These are phyloP conservation scores for Teratosphaeria nubilosa DNA, from an alignment of 2,329 filamentous ascomycete genomes.

Conservation along the genomic window DNA sequence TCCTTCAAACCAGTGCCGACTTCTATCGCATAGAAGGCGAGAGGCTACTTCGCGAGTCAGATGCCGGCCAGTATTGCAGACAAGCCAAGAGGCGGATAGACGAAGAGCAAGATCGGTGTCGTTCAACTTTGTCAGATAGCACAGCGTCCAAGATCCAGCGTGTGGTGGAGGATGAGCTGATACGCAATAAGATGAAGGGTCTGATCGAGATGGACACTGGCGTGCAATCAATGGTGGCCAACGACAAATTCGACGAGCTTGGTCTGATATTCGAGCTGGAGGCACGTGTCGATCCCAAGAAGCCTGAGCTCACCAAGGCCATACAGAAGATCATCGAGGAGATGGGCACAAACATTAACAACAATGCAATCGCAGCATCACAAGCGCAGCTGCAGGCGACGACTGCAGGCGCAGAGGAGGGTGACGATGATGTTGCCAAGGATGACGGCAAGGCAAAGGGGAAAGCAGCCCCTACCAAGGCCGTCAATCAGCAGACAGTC, in stretches of 20 bases:
- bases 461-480: constrained; percentile 37
- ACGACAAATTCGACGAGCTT: constrained; percentile 70
- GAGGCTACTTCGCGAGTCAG: constrained; percentile 61
- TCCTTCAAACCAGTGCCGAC: constrained; percentile 55
- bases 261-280: constrained; percentile 73
- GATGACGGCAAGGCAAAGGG: constrained; percentile 18
- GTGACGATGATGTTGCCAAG: constrained; percentile 25
- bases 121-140: constrained; percentile 64
- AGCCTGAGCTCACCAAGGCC: constrained; percentile 57
- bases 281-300: constrained; percentile 63
- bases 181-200: constrained; percentile 65
- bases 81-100: constrained; percentile 62
- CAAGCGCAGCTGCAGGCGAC: constrained; percentile 36
- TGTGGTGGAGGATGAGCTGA: constrained; percentile 73
- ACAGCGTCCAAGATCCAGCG: constrained; percentile 63
- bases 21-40: constrained; percentile 74
- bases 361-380: constrained; percentile 45
- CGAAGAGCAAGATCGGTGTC: constrained; percentile 75
- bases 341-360: constrained; percentile 75
- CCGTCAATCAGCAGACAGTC: constrained; percentile 66
- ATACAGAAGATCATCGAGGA: constrained; percentile 68
- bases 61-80: constrained; percentile 73
- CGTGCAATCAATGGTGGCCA: constrained; percentile 81
- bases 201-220: constrained; percentile 83
- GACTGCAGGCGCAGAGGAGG: constrained; percentile 40